A percentile compares a stretch with the other conserved stretches of the same genome.
phyloP scores from a whole-genome alignment of 441 rosid species.

The Metrosideros polymorpha region DNA sequence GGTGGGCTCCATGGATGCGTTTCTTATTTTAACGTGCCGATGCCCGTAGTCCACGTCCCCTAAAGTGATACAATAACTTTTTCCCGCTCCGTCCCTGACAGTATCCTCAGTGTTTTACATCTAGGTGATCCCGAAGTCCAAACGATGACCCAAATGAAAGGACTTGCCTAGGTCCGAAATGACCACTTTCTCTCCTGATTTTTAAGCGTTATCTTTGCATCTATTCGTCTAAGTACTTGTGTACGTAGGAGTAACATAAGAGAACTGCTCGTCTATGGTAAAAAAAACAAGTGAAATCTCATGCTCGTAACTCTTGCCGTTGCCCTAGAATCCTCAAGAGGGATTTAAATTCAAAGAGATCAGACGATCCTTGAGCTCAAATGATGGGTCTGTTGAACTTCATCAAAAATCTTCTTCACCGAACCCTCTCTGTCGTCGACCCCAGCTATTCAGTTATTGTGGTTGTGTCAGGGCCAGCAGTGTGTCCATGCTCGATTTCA shows the following conservation, averaged over 20 bases:
- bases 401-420: background rate
- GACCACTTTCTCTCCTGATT: background rate
- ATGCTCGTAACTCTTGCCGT: background rate
- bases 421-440: background rate
- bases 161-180: no score
- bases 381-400: background rate
- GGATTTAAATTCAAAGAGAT: background rate
- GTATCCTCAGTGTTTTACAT: no score
- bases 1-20: no score
- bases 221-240: background rate
- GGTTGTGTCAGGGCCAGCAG: background rate
- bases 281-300: background rate
- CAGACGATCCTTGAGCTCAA: background rate
- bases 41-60: no score
- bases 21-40: no score
- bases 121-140: no score
- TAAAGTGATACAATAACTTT: no score
- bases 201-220: background rate
- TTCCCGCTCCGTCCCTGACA: no score
- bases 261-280: background rate
- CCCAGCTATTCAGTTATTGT: background rate
- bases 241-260: background rate
- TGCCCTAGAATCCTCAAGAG: background rate
- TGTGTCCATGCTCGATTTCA: background rate
- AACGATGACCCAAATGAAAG: no score